Base-by-base conservation (phyloP, 129 eudicot species). In the Flaveria bidentis region DNA sequence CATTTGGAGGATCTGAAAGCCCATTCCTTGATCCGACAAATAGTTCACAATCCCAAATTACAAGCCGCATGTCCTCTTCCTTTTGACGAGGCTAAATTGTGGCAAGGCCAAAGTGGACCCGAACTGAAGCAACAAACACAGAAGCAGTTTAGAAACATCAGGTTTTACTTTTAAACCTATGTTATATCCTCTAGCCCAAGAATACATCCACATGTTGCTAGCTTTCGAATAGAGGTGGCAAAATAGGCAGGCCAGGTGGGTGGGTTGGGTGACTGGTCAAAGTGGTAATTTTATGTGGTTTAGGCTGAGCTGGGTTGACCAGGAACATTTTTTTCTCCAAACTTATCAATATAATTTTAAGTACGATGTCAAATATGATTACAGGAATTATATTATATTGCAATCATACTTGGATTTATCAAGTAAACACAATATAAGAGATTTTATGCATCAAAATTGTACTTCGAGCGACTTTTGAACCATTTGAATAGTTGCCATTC, bases 81-180 rank as follows among this genome's bases (percentile, higher is more conserved):
- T 12, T 92, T 89, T 77, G 93, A 92, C 70, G 97, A 92, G 74
- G 96, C 96, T 58, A 83, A 89, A 57, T 50, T 92, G 83, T 92
- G 97, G 96, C 87, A 92, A 82, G 97, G 96, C 51, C 89, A 87
- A 84, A 82, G 90, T 79, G 96, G 97, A 45, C 97, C 97, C 47
- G 88, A 84, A 67, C 82, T 92, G 6, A 92, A 82, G 87, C 96
- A 80, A 84, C 93, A 92, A 72, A 92, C 85, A 77, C 96, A 92
- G 55, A 89, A 84, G 78, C 90, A 92, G 47, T 92, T 92, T 79
- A 81, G 86, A 75, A 89, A 92, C 64, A 89, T 92, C 67, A 92
- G 97, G 96, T 85, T 72, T 62, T 46, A 17, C 30, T 28, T 13
- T 30, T 16, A 77, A 26, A 13, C 9, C 58, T 25, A 4, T 76